These are phyloP conservation scores for Cucurbita ficifolia DNA, from an alignment of 306 rosid species.

Conservation along the genomic window DNA sequence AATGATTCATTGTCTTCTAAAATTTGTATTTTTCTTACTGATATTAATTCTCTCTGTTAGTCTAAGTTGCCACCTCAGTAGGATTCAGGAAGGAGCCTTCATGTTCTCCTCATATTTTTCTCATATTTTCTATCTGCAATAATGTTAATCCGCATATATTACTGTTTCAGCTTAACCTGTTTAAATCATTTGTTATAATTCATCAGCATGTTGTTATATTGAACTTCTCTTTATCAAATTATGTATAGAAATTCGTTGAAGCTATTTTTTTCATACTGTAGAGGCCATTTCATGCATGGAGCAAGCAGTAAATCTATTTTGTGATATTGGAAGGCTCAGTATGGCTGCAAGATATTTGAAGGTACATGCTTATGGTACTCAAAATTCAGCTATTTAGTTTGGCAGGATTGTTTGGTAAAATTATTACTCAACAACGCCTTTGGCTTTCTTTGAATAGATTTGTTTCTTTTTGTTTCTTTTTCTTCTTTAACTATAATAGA, in stretches of 20 bases:
- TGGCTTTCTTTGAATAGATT: neutral
- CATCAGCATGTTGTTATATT: neutral
- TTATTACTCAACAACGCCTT: neutral
- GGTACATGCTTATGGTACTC: slow-evolving; percentile 25
- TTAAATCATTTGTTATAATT: neutral
- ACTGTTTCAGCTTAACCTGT: neutral
- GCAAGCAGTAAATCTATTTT: slow-evolving; percentile 56
- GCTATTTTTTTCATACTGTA: slow-evolving; percentile 8
- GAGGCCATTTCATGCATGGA: slow-evolving; percentile 75
- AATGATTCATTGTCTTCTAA: neutral
- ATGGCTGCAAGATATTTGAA: slow-evolving; percentile 93
- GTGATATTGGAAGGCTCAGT: slow-evolving; percentile 95
- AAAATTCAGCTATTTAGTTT: neutral
- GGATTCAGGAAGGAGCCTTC: neutral
- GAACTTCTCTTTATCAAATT: neutral
- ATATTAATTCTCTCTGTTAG: neutral
- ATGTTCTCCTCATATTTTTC: neutral
- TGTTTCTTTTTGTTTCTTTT: neutral
- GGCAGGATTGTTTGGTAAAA: neutral
- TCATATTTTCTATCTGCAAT: neutral
- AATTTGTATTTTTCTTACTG: neutral
- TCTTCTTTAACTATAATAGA: neutral
- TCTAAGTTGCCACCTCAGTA: neutral
- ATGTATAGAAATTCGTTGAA: neutral
- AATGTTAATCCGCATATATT: neutral